Base-by-base conservation (phyloP, 139 green algal genomes). In the Diplosphaera chodatii region DNA sequence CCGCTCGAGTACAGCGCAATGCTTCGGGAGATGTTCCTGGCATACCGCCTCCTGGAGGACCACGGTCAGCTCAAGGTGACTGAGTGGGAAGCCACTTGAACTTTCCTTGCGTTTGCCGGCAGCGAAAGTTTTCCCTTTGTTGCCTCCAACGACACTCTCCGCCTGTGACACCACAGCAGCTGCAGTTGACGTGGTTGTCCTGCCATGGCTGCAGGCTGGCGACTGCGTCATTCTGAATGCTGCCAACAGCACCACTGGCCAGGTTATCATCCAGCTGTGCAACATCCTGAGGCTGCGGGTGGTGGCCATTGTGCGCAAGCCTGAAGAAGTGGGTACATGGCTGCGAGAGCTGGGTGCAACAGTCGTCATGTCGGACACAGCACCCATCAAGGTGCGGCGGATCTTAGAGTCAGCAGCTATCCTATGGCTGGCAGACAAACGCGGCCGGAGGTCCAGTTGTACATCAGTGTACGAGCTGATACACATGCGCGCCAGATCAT, bases 181-280 rank as follows among this genome's bases (percentile, higher is more conserved):
- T n/a, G n/a, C 64, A 48, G 13, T 48, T 69, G 27, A 48, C 23
- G 34, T 69, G 40, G 63, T 69, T 80, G 55, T 70, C 28, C 28
- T 28, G 0, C n/a, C n/a, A n/a, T n/a, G n/a, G n/a, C n/a, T 80
- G 67, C 83, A 91, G 86, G 88, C 91, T 21, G 92, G 92, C 23
- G 91, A 96, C 72, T 87, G 82, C 15, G 80, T 97, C 21, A 88
- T 96, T 55, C 80, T 97, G 16, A 97, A 97, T 82, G 92, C 80
- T 25, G 86, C 90, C 66, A 96, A 85, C 78, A 82, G 73, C 66
- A 93, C 83, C 18, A 83, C 96, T 28, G 92, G 92, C 22, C 85
- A 91, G 71, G 55, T 82, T 18, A 28, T 97, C 63, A 80, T 97
- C 40, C 92, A 97, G 84, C 83, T 97, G 27, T 89, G 82, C 75